These are phyloP conservation scores for Oryza rufipogon DNA, from an alignment of 176 grass and related monocot genomes.

Conservation along the genomic window DNA sequence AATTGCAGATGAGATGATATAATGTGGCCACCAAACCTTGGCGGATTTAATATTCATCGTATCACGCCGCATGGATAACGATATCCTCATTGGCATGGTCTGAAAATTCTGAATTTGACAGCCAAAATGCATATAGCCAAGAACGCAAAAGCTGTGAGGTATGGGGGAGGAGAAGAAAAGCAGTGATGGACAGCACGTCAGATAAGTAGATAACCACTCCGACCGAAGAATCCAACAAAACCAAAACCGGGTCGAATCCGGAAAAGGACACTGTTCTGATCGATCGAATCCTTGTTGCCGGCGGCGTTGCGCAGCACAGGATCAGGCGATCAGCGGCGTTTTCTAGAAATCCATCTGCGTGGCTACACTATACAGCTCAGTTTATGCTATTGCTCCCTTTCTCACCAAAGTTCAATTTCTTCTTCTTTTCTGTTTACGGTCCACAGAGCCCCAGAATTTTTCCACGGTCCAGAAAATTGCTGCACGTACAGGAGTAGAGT, in stretches of 20 bases:
- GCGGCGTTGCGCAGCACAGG: neutral
- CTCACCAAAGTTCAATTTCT: neutral
- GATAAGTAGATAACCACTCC: slow-evolving; percentile 11
- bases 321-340: neutral
- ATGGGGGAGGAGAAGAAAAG: neutral
- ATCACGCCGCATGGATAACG: neutral
- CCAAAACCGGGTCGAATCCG: neutral
- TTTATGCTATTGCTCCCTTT: neutral
- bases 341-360: slow-evolving; percentile 32
- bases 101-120: slow-evolving; percentile 3
- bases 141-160: neutral
- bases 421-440: neutral
- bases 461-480: neutral
- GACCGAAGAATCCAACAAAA: slow-evolving; percentile 29
- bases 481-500: neutral
- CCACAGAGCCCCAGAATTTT: neutral
- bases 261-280: slow-evolving; percentile 35
- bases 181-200: neutral
- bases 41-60: neutral
- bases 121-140: neutral
- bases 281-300: neutral
- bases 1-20: neutral
- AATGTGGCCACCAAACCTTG: neutral
- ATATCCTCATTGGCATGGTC: slow-evolving; percentile 6
- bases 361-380: neutral